Conservation (phyloP, 2,329 filamentous ascomycete genomes). For the Claviceps capensis region DNA sequence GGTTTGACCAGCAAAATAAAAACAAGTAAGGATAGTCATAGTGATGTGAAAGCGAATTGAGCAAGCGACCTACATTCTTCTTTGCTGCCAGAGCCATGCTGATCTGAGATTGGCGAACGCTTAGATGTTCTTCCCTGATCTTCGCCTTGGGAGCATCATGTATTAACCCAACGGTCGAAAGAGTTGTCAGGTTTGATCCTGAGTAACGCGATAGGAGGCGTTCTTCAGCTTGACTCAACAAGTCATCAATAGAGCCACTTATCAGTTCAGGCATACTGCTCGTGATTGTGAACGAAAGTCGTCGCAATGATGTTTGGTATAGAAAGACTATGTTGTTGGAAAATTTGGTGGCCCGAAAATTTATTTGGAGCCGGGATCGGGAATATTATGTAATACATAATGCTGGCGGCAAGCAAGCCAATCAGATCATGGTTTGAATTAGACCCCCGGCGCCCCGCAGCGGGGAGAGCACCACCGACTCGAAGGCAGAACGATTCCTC, state of each 20-base stretch:
- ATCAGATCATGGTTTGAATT: background rate
- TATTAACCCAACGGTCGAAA: background rate
- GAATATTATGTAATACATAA: background rate
- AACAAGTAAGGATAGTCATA: background rate
- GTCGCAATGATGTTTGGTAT: background rate
- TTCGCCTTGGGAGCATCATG: background rate
- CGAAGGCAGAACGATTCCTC: background rate
- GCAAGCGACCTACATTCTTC: background rate
- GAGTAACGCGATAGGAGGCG: background rate
- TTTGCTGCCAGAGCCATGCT: background rate
- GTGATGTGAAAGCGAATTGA: background rate
- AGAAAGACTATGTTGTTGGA: background rate
- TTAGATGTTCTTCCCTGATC: background rate
- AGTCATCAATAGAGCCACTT: background rate
- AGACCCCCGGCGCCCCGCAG: too few relatives aligned
- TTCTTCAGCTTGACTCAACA: conserved; percentile 1
- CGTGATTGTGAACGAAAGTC: background rate
- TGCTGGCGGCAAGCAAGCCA: background rate
- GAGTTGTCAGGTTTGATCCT: background rate
- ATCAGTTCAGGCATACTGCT: background rate
- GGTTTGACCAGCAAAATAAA: background rate
- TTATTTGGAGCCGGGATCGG: background rate
- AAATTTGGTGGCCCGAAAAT: background rate
- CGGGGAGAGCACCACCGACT: background rate
- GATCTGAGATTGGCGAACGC: background rate